Evolutionary conservation across 2,329 filamentous ascomycete genomes (phyloP), one percentile per base, ranked within the genome.

Genomic region (Calonectria ilicicola): DNA sequence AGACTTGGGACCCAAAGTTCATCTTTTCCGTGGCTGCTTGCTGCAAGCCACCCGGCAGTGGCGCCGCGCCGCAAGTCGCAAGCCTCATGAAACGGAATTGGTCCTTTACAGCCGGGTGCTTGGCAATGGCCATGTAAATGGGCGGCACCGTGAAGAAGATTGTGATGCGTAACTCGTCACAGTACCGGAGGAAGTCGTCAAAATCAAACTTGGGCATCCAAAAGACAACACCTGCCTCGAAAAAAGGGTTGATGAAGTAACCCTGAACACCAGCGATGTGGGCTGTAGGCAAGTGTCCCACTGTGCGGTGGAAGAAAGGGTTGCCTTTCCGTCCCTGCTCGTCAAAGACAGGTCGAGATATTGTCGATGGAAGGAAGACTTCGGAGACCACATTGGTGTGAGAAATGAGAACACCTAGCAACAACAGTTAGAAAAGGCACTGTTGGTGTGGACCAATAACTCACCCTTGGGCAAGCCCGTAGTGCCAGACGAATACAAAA

Each of bases 191-290:
- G 78, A 93, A 92, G 44, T 87, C 83, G 2, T 81, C 79, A 71
- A 91, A 90, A 72, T 90, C 86, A 79, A 93, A 93, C 47, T 84
- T 85, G 5, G 86, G 83, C 91, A 93, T 92, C 91, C 91, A 93
- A 84, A 90, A 92, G 3, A 89, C 85, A 1, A 84, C 81, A 3
- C 86, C 86, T 38, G 85, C 88, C 44, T 85, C 80, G 70, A 86
- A 87, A 12, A 82, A 78, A 1, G 80, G 77, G 49, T 84, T 83
- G 58, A 87, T 75, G 15, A 88, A 81, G 72, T 87, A 87, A n/a
- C 82, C 80, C 67, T 85, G 83, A 2, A 87, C 74, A 5, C 86
- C 87, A 4, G 87, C 86, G 32, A 88, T 85, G 76, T 89, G 87
- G 1, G 86, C 85, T 1, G 84, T 81, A 0, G 87, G 87, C 0